These are phyloP conservation scores for Lipomyces yamanashiensis DNA, from an alignment of 805 yeast genomes.

Conservation along the genomic window DNA sequence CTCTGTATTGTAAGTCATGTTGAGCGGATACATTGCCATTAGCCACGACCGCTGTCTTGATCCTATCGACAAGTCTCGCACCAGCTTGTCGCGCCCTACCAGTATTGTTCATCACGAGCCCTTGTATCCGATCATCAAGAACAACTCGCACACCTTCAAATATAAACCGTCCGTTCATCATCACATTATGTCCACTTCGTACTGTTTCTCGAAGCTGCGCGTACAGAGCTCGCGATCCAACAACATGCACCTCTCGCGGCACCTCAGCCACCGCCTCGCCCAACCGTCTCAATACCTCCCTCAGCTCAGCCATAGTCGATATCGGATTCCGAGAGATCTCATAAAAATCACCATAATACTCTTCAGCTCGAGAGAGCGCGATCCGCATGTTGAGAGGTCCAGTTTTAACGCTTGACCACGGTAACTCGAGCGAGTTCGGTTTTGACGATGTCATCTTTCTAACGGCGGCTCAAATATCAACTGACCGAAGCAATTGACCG, in stretches of 20 bases:
- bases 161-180: slow-evolving; percentile 11
- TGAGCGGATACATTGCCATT: slow-evolving; percentile 9
- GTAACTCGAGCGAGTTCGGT: neutral
- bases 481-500: neutral
- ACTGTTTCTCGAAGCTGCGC: slow-evolving; percentile 9
- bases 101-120: slow-evolving; percentile 3
- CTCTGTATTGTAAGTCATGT: slow-evolving; percentile 16
- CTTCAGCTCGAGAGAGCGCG: slow-evolving; percentile 1
- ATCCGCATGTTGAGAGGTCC: slow-evolving; percentile 5
- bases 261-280: slow-evolving; percentile 9
- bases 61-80: slow-evolving; percentile 10
- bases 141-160: slow-evolving; percentile 16
- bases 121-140: slow-evolving; percentile 16
- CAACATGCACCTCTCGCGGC: slow-evolving; percentile 11
- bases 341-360: slow-evolving; percentile 5
- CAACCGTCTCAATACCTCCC: neutral
- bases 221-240: slow-evolving; percentile 1
- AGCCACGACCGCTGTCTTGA: slow-evolving; percentile 13
- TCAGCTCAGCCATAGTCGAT: slow-evolving; percentile 7
- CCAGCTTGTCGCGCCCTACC: slow-evolving; percentile 10
- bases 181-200: slow-evolving; percentile 11
- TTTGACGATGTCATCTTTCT: neutral
- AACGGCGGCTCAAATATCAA: neutral
- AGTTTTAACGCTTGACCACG: neutral
- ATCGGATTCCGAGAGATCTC: neutral